Evolutionary conservation across 2,329 filamentous ascomycete genomes (phyloP), one percentile per base, ranked within the genome.

Genomic region (Corynespora cassiicola): DNA sequence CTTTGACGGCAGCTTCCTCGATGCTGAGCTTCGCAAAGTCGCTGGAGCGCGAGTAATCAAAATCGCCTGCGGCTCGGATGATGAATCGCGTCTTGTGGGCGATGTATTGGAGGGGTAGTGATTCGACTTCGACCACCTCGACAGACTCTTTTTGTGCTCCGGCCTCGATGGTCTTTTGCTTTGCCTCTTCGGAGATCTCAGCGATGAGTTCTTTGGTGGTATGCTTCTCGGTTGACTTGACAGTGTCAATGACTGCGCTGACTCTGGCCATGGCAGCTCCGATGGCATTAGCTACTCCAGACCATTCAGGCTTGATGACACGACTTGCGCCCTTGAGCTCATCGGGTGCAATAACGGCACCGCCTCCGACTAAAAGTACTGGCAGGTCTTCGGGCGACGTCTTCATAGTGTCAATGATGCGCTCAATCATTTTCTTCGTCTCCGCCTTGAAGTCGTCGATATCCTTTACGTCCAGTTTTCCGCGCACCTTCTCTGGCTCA

Each of bases 361-460:
- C 83, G 0, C 83, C 83, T 6, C 83, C 83, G 0, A 86, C 83
- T 1, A 86, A 75, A 1, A 86, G 61, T 0, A 85, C 81, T 0
- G 79, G 76, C 1, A 84, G 45, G 21, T 82, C 76, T n/a, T 76
- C 75, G 0, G 79, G 78, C 0, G 81, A 81, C 0, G 78, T 82
- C 56, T 85, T 85, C 75, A 84, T 83, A 2, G 72, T 79, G 54
- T 85, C 82, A 17, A 85, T 76, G 2, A 78, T 71, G 14, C 66
- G 70, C 38, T 84, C 80, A 1, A 84, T 61, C 66, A 78, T 81
- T 9, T 53, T 57, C 47, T 75, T 77, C 14, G 81, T 72, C 6
- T 68, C 56, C 0, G 39, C 38, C 30, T 70, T 66, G 43, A 75
- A 74, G 3, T 67, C 62, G 2, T 45, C 38, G 0, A 78, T 49